phyloP scores from a whole-genome alignment of 495 filamentous ascomycete genomes.

The Viridothelium virens region DNA sequence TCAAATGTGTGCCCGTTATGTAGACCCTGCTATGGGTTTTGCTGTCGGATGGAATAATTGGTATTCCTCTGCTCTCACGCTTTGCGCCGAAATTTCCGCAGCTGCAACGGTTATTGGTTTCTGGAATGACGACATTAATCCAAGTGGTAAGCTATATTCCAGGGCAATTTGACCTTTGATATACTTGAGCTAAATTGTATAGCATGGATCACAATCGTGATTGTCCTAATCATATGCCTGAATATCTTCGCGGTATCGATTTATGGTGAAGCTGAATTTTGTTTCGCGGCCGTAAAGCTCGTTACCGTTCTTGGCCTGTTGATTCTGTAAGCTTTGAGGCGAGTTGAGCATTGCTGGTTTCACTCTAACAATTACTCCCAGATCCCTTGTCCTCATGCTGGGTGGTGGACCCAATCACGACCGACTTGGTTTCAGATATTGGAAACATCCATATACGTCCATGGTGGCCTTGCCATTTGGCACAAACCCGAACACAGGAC shows the following conservation, averaged over 20 bases:
- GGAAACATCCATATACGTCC: slow-evolving; percentile 55
- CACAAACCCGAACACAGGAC: slow-evolving; percentile 21
- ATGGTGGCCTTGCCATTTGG: slow-evolving; percentile 3
- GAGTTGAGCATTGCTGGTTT: neutral
- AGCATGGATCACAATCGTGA: slow-evolving; percentile 41
- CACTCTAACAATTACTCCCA: neutral
- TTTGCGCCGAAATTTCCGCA: slow-evolving; percentile 29
- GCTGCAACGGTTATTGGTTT: slow-evolving; percentile 45
- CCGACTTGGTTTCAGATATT: slow-evolving; percentile 63
- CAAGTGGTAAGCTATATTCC: neutral
- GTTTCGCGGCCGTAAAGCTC: slow-evolving; percentile 41
- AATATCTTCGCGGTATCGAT: slow-evolving; percentile 39
- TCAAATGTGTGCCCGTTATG: slow-evolving; percentile 52
- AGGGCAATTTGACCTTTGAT: neutral
- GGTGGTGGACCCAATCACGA: slow-evolving; percentile 57
- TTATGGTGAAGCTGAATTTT: slow-evolving; percentile 45
- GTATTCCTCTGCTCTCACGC: slow-evolving; percentile 26
- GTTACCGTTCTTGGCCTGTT: slow-evolving; percentile 39
- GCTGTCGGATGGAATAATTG: slow-evolving; percentile 46
- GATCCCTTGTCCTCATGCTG: slow-evolving; percentile 57
- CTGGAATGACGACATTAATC: slow-evolving; percentile 30
- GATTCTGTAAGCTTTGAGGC: slow-evolving; percentile 19
- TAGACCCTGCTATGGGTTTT: slow-evolving; percentile 57
- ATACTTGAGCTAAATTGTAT: slow-evolving; percentile 29
- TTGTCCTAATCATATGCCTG: slow-evolving; percentile 39